phyloP scores from a whole-genome alignment of 2,329 filamentous ascomycete genomes.

The Claviceps lovelessii region DNA sequence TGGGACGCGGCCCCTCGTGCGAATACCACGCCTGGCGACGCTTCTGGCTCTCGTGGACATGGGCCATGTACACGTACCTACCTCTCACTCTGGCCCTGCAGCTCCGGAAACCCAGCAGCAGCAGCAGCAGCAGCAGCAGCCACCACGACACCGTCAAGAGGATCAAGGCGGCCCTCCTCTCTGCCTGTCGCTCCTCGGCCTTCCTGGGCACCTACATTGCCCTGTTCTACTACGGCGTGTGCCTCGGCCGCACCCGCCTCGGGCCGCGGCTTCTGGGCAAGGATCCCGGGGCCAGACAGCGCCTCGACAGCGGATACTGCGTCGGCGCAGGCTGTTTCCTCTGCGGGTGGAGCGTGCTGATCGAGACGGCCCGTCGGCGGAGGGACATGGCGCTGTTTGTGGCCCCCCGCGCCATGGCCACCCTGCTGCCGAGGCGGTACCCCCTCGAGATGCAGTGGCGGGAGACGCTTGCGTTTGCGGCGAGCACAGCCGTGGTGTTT shows the following conservation, averaged over 20 bases:
- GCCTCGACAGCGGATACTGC: constrained; percentile 50
- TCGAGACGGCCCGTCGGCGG: constrained; percentile 51
- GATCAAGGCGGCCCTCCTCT: constrained; percentile 38
- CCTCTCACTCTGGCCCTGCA: constrained; percentile 57
- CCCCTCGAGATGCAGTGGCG: constrained; percentile 46
- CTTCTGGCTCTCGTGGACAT: constrained; percentile 54
- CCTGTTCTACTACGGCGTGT: constrained; percentile 76
- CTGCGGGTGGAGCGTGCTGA: constrained; percentile 69
- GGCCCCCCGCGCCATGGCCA: constrained; percentile 61
- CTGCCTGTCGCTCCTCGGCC: constrained; percentile 55
- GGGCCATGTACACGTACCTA: constrained; percentile 63
- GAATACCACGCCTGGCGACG: constrained; percentile 58
- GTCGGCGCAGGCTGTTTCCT: constrained; percentile 57
- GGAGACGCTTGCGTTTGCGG: constrained; percentile 51
- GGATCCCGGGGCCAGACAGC: constrained; percentile 31
- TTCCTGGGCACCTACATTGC: constrained; percentile 67
- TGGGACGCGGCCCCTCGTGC: constrained; percentile 59
- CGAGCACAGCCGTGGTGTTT: constrained; percentile 56
- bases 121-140: constrained; percentile 8
- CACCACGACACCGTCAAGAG: constrained; percentile 25
- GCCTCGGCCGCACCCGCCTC: constrained; percentile 57
- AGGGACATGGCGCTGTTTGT: constrained; percentile 73
- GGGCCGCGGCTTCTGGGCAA: constrained; percentile 54
- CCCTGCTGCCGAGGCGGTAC: constrained; percentile 59
- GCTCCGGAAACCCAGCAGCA: constrained; percentile 26